Evolutionary conservation across 2,329 filamentous ascomycete species (phyloP), one percentile per base, ranked within the genome.

Genomic region (Apiospora saccharicola): DNA sequence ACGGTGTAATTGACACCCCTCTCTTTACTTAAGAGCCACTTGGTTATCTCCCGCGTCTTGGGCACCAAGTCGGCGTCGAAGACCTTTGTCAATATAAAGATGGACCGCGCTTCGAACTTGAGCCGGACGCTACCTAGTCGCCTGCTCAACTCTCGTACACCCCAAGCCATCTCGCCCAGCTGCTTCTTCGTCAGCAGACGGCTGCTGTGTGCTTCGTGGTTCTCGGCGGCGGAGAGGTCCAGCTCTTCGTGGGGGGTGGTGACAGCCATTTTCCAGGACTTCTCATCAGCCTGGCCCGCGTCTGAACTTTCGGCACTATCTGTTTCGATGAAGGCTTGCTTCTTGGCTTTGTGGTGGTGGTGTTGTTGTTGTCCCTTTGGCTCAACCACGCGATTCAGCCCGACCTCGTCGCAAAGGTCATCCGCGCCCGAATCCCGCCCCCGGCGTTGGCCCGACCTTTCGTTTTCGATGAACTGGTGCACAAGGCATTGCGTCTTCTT

Each of bases 161-260:
- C 95, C 90, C 96, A 95, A 0, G 96, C 95, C 96, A 99, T 98
- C 78, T 98, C 96, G 19, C 93, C 95, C 57, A 99, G 87, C 82
- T 99, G 94, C 81, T 94, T 95, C 85, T 98, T 98, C 1, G 95
- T 98, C 76, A 98, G 87, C 69, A 98, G 89, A n/a, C 96, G 89
- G 72, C 88, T 90, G 73, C 88, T 90, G 78, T 89, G 87, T 57
- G 88, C 76, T 8, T 73, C 77, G 44, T 81, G 76, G 30, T 77
- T 72, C 37, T 77, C 71, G 41, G 79, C 71, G 41, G 79, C 75
- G 26, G 78, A 74, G 14, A 85, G 79, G 72, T 87, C 83, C 51
- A 83, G 73, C 70, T 85, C 82, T 1, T 85, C 84, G 71, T 80
- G 80, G 77, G 80, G 81, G 74, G 83, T 85, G 68, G 81, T 81